Base-by-base conservation (phyloP, 2,329 filamentous ascomycete species). In the Talaromyces piceae region DNA sequence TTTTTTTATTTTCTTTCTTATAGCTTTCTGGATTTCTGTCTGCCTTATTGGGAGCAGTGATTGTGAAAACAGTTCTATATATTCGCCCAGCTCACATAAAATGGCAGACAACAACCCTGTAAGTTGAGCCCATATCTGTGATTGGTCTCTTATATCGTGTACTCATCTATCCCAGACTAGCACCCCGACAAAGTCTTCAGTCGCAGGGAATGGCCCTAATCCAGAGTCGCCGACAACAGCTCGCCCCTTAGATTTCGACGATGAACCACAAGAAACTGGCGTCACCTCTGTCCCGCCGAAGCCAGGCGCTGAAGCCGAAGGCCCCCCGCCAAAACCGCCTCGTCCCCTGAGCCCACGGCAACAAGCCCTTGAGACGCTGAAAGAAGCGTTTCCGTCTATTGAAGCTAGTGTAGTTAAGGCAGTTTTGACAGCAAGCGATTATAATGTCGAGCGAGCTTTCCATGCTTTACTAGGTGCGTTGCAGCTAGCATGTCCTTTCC, bases 361-460 rank as follows among this genome's bases (percentile, higher is more conserved):
- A 69, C 87, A 95, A 73, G 90, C 89, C 45, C 86, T 91, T 70
- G 81, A 82, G 61, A 96, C 90, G 3, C 77, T 98, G 51, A 91
- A 88, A 67, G 93, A 98, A 69, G 93, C 93, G 0, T 98, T 98
- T 62, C 93, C 93, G 0, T 79, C 75, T 50, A 87, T 96, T 54
- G 93, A 98, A 49, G 67, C 73, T 6, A 69, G 82, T 41, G 86
- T 98, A 44, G 81, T 98, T 68, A 95, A 85, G 69, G 93, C 93
- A 26, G 87, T 98, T 0, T 73, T 98, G 57, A 78, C 81, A 22
- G 93, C 93, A 12, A 97, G 93, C 67, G 79, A 84, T 53, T 91
- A 91, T 54, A 83, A 86, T 62, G 84, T 97, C 45, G 93, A 98
- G 69, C 87, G 89, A 27, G 91, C 93, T 12, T 98, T 98, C 73